A percentile compares a stretch with the other conserved stretches of the same genome.
Evolutionary conservation across 441 rosid species (phyloP).

Genomic region (Adansonia madagascariensis): DNA sequence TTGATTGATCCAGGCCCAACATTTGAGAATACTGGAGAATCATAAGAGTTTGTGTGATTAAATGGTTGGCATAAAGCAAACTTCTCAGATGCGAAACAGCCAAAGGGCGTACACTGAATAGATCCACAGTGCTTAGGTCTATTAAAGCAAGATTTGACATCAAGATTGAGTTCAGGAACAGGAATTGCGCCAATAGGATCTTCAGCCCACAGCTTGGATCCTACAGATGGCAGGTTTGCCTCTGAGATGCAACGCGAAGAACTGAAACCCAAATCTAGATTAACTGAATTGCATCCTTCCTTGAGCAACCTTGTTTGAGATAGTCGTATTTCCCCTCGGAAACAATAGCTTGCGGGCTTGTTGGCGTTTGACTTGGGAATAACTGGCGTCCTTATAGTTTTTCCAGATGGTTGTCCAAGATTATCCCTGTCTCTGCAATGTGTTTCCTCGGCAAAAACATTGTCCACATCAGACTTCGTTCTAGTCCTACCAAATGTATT

Average conservation of each 20-base stretch:
- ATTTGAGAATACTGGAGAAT: slow-evolving; percentile 37
- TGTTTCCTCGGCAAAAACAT: slow-evolving; percentile 32
- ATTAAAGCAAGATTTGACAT: slow-evolving; percentile 29
- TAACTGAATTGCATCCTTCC: slow-evolving; percentile 44
- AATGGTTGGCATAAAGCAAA: slow-evolving; percentile 34
- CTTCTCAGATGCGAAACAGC: slow-evolving; percentile 33
- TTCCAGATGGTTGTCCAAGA: slow-evolving; percentile 34
- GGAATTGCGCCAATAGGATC: slow-evolving; percentile 29
- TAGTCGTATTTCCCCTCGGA: slow-evolving; percentile 34
- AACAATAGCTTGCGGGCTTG: slow-evolving; percentile 30
- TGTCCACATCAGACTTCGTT: slow-evolving; percentile 26
- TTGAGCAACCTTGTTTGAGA: slow-evolving; percentile 37
- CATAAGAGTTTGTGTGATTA: slow-evolving; percentile 21
- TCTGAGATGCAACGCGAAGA: slow-evolving; percentile 36
- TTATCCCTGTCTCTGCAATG: slow-evolving; percentile 33
- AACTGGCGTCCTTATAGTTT: slow-evolving; percentile 30
- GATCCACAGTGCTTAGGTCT: slow-evolving; percentile 28
- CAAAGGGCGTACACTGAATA: slow-evolving; percentile 33
- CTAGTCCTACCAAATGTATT: slow-evolving; percentile 34
- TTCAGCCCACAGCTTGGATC: slow-evolving; percentile 31
- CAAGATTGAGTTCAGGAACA: slow-evolving; percentile 28
- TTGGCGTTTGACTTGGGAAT: slow-evolving; percentile 21
- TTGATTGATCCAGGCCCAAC: slow-evolving; percentile 36
- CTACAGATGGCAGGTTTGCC: slow-evolving; percentile 26
- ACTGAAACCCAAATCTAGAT: slow-evolving; percentile 38